Evolutionary conservation across 2,329 filamentous ascomycete genomes (phyloP), one percentile per base, ranked within the genome.

Genomic region (Colletotrichum aenigma): DNA sequence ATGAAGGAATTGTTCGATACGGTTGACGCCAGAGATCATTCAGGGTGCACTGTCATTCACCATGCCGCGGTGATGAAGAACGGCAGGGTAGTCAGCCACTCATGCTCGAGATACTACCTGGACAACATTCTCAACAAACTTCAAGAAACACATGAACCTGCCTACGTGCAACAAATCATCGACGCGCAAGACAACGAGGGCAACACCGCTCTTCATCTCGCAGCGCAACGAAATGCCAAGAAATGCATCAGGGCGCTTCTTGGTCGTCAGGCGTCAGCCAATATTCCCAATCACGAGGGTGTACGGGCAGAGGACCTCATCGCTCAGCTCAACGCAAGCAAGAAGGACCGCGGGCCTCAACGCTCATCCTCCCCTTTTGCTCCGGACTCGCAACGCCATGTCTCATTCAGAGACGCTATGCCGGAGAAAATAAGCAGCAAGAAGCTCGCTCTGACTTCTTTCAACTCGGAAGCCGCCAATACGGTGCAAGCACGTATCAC

Each of bases 41-140:
- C 93, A 66, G 94, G 95, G 15, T 94, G 94, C 76, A 98, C 96
- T 0, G 95, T 98, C 67, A 96, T 99, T 81, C 97, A 98, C 82
- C 96, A 98, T 83, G 96, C 98, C 58, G 95, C 96, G 21, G 94
- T 94, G 69, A 96, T 96, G 80, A 98, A 96, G 73, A 93, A 93
- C 79, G 95, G 94, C 68, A 94, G 95, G 66, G 87, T 91, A 7
- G 94, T 94, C 76, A 98, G 96, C 84, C 96, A 96, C 82, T 93
- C 94, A 26, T 97, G 95, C 81, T 96, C 96, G 36, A 91, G 95
- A 38, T 98, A 98, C 84, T 99, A 99, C 84, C 91, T 98, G 36
- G 96, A 98, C 83, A 94, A 94, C 78, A 93, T 98, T 77, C 89
- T 98, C 71, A 96, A 97, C 84, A 96, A 94, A 83, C 91, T 99